Percentiles rank a stretch among this genome's conserved stretches.
Evolutionary conservation across 78 protist species (phyloP).

Genomic region (Chrysochromulina parva): DNA sequence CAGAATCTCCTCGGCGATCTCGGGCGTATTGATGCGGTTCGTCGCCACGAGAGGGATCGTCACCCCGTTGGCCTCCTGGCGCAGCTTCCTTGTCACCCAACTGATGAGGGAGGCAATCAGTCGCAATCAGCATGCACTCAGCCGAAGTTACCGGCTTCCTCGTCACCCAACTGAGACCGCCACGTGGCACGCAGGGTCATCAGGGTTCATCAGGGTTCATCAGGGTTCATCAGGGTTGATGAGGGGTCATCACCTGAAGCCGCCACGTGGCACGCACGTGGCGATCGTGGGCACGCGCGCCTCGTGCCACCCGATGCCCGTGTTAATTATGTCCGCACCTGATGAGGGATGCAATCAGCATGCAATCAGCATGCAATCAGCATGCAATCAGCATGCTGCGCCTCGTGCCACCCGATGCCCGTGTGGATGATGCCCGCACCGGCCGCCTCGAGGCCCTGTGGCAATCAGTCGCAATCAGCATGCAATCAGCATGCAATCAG

Average conservation of each 20-base stretch:
- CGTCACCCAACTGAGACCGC: too few relatives aligned
- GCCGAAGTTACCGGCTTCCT: too few relatives aligned
- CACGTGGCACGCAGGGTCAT: too few relatives aligned
- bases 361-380: too few relatives aligned
- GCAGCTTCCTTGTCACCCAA: neutral
- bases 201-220: too few relatives aligned
- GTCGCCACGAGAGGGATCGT: conserved; percentile 57
- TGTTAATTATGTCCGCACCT: conserved; percentile 61
- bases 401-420: too few relatives aligned
- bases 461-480: conserved; percentile 57
- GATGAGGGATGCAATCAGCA: neutral
- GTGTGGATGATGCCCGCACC: neutral
- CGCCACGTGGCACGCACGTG: conserved; percentile 63
- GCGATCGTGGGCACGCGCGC: conserved; percentile 77
- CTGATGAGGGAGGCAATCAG: too few relatives aligned
- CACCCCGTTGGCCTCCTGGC: neutral
- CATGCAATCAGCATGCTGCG: conserved; percentile 66
- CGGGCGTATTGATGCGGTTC: conserved; percentile 66
- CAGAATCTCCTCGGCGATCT: conserved; percentile 42
- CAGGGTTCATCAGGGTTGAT: too few relatives aligned
- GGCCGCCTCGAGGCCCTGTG: conserved; percentile 2
- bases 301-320: conserved; percentile 79
- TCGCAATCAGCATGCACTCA: too few relatives aligned
- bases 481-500: too few relatives aligned
- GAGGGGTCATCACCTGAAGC: conserved; percentile 3